Evolutionary conservation across 306 rosid species (phyloP), one percentile per base, ranked within the genome.

Genomic region (Castanopsis chinensis): DNA sequence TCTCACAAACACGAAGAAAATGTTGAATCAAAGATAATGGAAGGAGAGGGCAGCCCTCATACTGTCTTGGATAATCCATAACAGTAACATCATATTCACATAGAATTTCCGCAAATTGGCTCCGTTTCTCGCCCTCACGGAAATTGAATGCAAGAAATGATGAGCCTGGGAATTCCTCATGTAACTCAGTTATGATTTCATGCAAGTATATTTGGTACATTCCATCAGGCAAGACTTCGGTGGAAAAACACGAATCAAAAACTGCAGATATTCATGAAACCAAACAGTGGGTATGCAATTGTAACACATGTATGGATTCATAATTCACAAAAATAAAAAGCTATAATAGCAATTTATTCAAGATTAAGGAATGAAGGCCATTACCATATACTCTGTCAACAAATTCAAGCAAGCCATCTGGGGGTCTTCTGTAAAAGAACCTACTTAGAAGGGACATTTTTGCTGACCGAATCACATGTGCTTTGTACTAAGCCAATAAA

Each of bases 371-470:
- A 68, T 49, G 43, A 49, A 60, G 55, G 69, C 59, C 55, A 20
- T 82, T 88, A 94, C 99, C 94, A 73, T 94, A 94, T 21, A 94
- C 95, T 86, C 97, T 82, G 33, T 91, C 97, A 64, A 91, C 76
- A 79, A 94, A 92, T 85, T 94, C 99, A 58, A 94, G 97, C 74
- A 94, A 89, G 20, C 97, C 99, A 86, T 94, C 97, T 13, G 99
- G 99, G 58, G 97, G 99, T 25, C 99, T 88, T 79, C 87, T 91
- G 95, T 91, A 91, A 72, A 92, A 94, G 89, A 94, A 94, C 86
- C 99, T 88, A 87, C 99, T 91, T 25, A 94, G 92, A 43, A 92
- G 95, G 35, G 99, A 86, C 99, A 94, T 94, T 82, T 75, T 79
- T 61, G 15, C 69, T 77, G 41, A 74, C 37, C 6, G 51, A 78